Evolutionary conservation across 345 rosid genomes (phyloP).

Genomic region (Turnera subulata): DNA sequence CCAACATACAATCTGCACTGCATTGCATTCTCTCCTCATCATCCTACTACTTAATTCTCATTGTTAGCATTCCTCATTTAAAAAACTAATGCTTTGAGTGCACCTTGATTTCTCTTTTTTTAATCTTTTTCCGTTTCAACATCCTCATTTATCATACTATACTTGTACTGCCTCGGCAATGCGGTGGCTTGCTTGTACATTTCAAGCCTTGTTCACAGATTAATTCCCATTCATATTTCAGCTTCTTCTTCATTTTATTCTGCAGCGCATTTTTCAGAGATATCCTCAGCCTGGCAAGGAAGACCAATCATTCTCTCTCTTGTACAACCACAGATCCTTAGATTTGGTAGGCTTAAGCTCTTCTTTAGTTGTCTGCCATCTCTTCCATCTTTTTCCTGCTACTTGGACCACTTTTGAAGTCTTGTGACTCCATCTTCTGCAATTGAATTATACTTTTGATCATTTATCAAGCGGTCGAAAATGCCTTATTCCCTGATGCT

Average conservation of each 20-base stretch:
- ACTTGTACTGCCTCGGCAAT: too few species aligned
- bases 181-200: too few species aligned
- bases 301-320: constrained; percentile 31
- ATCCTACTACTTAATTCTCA: constrained; percentile 9
- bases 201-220: too few species aligned
- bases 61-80: neutral
- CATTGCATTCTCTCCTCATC: constrained; percentile 5
- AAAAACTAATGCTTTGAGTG: neutral
- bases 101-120: neutral
- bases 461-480: neutral
- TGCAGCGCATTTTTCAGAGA: constrained; percentile 30
- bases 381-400: neutral
- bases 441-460: too few species aligned
- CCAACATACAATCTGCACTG: too few species aligned
- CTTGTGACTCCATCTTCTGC: neutral
- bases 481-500: neutral
- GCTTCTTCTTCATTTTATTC: constrained; percentile 10
- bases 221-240: too few species aligned
- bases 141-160: too few species aligned
- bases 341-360: constrained; percentile 23
- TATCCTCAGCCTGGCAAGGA: constrained; percentile 33
- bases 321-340: constrained; percentile 24
- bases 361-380: too few species aligned
- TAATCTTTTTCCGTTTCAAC: neutral
- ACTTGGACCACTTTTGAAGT: neutral